These are phyloP conservation scores for Candida sanyiensis DNA, from an alignment of 805 yeast genomes.

Conservation along the genomic window DNA sequence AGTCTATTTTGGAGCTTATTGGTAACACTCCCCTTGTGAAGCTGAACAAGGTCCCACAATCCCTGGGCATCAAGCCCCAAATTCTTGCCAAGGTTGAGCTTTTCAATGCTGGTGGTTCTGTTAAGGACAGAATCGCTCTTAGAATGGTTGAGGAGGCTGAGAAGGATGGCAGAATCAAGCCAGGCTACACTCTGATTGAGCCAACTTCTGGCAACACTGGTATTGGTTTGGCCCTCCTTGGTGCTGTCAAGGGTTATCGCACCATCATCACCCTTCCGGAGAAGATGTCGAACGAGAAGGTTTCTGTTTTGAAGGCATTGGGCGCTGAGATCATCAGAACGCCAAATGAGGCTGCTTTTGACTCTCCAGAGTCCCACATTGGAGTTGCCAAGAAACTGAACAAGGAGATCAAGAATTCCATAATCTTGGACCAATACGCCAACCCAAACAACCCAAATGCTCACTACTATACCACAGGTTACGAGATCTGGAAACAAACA, in stretches of 20 bases:
- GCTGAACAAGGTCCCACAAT: slow-evolving; percentile 71
- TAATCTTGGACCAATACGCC: slow-evolving; percentile 77
- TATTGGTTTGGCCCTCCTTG: slow-evolving; percentile 80
- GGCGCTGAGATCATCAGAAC: slow-evolving; percentile 91
- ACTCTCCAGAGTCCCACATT: slow-evolving; percentile 84
- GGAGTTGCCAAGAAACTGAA: slow-evolving; percentile 81
- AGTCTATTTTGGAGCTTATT: slow-evolving; percentile 60
- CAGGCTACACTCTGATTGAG: slow-evolving; percentile 81
- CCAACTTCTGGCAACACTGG: slow-evolving; percentile 93
- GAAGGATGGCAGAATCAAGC: slow-evolving; percentile 66
- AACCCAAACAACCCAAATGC: slow-evolving; percentile 78
- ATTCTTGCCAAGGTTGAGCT: slow-evolving; percentile 71
- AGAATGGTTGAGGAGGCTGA: slow-evolving; percentile 87
- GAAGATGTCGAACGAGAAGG: slow-evolving; percentile 89
- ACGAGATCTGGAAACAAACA: slow-evolving; percentile 79
- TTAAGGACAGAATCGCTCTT: slow-evolving; percentile 83
- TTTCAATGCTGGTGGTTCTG: slow-evolving; percentile 87
- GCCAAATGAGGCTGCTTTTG: slow-evolving; percentile 92
- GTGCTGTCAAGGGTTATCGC: slow-evolving; percentile 82
- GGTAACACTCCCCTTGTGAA: slow-evolving; percentile 82
- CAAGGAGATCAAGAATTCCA: slow-evolving; percentile 78
- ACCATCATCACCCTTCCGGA: slow-evolving; percentile 86
- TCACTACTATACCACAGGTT: slow-evolving; percentile 80
- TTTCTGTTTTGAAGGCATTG: slow-evolving; percentile 77
- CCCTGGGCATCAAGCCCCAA: slow-evolving; percentile 66